Conservation (phyloP, 2,329 filamentous ascomycete species). For the Trichoderma breve region DNA sequence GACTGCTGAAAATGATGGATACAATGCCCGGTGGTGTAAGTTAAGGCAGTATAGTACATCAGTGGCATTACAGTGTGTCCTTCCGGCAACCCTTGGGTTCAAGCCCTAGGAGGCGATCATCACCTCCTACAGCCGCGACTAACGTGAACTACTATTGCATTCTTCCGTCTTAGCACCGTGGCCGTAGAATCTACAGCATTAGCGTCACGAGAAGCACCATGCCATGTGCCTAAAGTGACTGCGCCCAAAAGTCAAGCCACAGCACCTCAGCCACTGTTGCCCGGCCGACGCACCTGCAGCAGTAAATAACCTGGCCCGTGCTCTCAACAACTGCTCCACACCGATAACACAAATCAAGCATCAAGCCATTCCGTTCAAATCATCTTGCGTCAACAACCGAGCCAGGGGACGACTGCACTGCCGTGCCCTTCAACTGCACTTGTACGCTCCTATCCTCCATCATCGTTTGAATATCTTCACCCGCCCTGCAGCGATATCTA, state of each 20-base stretch:
- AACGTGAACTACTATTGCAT: not conserved
- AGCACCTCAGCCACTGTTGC: slow-evolving; percentile 16
- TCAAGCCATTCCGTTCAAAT: slow-evolving; percentile 5
- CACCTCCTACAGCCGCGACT: not conserved
- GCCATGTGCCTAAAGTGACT: not conserved
- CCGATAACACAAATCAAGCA: slow-evolving; percentile 15
- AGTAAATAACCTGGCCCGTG: not conserved
- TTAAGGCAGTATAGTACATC: not conserved
- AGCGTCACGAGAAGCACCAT: not conserved
- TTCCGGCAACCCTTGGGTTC: not conserved
- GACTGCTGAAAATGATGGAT: not conserved
- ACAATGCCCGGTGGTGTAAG: not conserved
- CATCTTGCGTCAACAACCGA: slow-evolving; percentile 13
- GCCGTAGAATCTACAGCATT: not conserved
- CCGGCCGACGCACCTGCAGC: slow-evolving; percentile 9
- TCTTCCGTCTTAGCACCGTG: not conserved
- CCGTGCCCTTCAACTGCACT: not conserved
- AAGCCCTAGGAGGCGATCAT: not conserved
- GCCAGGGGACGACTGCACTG: not conserved
- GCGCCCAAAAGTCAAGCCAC: slow-evolving; percentile 9
- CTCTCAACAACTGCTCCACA: slow-evolving; percentile 13
- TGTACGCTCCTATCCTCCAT: not conserved
- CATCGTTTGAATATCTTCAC: not conserved
- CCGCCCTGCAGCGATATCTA: not conserved
- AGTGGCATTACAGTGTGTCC: not conserved